Base-by-base conservation (phyloP, 768 basidiomycete species). In the Amanita pseudoporphyria region DNA sequence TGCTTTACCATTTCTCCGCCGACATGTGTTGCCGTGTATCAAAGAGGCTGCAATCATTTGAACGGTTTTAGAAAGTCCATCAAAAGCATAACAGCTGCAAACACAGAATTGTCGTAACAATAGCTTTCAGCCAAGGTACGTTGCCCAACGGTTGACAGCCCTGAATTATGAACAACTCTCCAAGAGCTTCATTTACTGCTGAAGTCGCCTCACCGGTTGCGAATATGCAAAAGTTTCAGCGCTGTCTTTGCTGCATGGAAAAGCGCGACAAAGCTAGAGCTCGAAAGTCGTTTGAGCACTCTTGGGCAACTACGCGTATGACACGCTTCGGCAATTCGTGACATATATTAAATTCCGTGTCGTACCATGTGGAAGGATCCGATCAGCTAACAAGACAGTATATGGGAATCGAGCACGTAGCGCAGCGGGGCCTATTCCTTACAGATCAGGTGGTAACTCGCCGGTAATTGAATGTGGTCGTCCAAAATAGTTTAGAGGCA, bases 91-190 rank as follows among this genome's bases (percentile, higher is more conserved):
- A 45, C 19, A 45, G 13, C 10, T 5, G 19, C 44, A 45, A 47
- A 47, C 22, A 37, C 21, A n/a, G 45, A 21, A 47, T 47, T 47
- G 26, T 14, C 45, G 32, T 47, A 47, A 37, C 12, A 22, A 24
- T 46, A 26, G 36, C 35, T 16, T 21, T 37, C 5, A 30, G 5
- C 12, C 35, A 19, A 35, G 33, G 35, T 5, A 46, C 45, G 45
- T 38, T 46, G 24, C 22, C 24, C 35, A 35, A 37, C 36, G 13
- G 33, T 35, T 33, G 45, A 37, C 19, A 30, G 35, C 32, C 45
- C 24, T 12, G 32, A 22, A 26, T 10, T 30, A 44, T 24, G 35
- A 47, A 28, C 14, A 24, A 26, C 24, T 35, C 35, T 30, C 33
- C 14, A 33, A 45, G 12, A 22, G 21, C 32, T 18, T 7, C 44